Base-by-base conservation (phyloP, 345 rosid species). In the Streptanthus diversifolius region DNA sequence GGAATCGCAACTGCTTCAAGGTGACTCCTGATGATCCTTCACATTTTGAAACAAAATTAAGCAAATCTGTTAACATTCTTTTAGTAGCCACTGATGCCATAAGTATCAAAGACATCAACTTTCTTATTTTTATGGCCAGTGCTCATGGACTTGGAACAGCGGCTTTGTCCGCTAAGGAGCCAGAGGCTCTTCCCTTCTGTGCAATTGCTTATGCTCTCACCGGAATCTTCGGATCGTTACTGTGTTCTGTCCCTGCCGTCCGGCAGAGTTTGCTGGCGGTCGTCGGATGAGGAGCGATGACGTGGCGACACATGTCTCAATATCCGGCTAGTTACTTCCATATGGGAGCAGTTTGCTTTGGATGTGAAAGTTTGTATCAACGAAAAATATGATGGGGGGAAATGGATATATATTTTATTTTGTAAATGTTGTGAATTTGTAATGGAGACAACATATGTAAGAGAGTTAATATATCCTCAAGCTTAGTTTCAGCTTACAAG, bases 81-180 rank as follows among this genome's bases (percentile, higher is more conserved):
- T 35, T 10, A 15, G 14, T 67, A 40, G 37, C 15, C n/a, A 40
- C 19, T 19, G 17, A 58, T 55, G 18, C 17, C 8, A 19, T 18
- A 3, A 45, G 8, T 27, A 61, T 61, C 27, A 22, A 68, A 41
- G 22, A 52, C 32, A 3, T 60, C 13, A 55, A 8, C 12, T 47
- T 54, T 55, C 0, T 22, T 33, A 0, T 44, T 53, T 40, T 30
- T 59, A 58, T 79, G 32, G 73, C 1, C 81, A 93, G 98, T 85
- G 97, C 98, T 56, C 98, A 93, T 78, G 97, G 98, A 77, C 84
- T 93, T 80, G 98, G 97, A 81, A 93, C 97, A 71, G 98, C 96
- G 43, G 97, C 98, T 40, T 78, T 93, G 79, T 89, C 98, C 5
- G 97, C 96, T 4, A 93, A 89, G 82, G 98, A 93, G 72, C 98